Evolutionary conservation across 2,329 filamentous ascomycete genomes (phyloP), one percentile per base, ranked within the genome.

Genomic region (Torrubiellomyces zombiae): DNA sequence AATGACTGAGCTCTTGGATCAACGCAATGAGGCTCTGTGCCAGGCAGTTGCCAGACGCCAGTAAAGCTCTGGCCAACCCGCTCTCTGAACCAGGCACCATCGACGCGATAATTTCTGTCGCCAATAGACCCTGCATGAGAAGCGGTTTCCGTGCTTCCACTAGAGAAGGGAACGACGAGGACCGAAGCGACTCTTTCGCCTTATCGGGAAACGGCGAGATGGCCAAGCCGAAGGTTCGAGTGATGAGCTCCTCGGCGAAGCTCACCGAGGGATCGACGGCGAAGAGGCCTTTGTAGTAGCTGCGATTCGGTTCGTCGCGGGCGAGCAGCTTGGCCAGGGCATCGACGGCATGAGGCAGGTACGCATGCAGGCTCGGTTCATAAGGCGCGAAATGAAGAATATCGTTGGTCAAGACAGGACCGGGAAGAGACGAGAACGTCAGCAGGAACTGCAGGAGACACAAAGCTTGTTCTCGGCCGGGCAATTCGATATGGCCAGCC

Each of bases 291-390:
- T 77, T 79, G 56, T 85, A 95, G 38, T 79, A 75, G 3, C 72
- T 73, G 32, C 89, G 63, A 40, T 98, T 98, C 0, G 89, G 86
- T 38, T 95, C 86, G 45, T 95, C 89, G 25, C 85, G 68, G 4
- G 89, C 86, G 14, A 98, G 61, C 3, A 98, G 60, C 49, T 95
- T 95, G 3, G 89, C 86, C 14, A 95, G 57, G 23, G 78, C 77
- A 45, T 98, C 89, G 11, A 95, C 70, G 1, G 89, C 89, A 18
- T 81, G 72, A 3, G 86, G 85, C 1, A 93, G 68, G 46, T 95
- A 95, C 20, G 76, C 74, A 45, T 98, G 86, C 16, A 83, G 54
- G 7, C 66, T 58, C 0, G 89, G 81, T 27, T 85, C 76, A 46
- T 86, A 95, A 4, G 72, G 55, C 0, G 81, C 63, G 48, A 95